Evolutionary conservation across 495 filamentous ascomycete genomes (phyloP).

Genomic region (Aspergillus sparsus): DNA sequence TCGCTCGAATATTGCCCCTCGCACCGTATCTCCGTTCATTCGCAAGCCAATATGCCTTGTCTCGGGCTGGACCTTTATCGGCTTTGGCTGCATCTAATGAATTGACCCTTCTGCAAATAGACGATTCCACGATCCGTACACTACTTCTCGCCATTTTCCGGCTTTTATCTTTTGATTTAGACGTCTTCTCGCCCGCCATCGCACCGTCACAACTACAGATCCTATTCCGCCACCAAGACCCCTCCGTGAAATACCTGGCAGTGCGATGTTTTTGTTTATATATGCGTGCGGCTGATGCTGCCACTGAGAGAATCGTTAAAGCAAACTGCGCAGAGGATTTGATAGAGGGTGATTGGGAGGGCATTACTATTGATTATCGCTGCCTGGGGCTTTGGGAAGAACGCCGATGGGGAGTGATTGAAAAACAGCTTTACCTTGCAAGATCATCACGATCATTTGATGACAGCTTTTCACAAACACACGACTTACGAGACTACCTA

Average conservation of each 20-base stretch:
- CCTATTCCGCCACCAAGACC: conserved; percentile 63
- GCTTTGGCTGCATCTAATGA: conserved; percentile 42
- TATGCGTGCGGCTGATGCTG: conserved; percentile 76
- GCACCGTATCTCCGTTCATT: conserved; percentile 65
- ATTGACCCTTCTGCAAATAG: conserved; percentile 40
- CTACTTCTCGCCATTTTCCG: conserved; percentile 71
- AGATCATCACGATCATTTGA: conserved; percentile 27
- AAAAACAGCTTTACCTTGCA: conserved; percentile 26
- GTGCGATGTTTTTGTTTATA: conserved; percentile 76
- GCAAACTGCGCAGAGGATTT: conserved; percentile 61
- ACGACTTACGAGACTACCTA: conserved; percentile 45
- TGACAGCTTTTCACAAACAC: conserved; percentile 32
- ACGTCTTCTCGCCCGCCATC: conserved; percentile 61
- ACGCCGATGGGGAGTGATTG: conserved; percentile 42
- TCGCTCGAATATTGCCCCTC: conserved; percentile 77
- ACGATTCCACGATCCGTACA: conserved; percentile 35
- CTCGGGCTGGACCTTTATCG: conserved; percentile 43
- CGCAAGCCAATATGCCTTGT: conserved; percentile 48
- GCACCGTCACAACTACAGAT: conserved; percentile 65
- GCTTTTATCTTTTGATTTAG: conserved; percentile 71
- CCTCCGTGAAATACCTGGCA: conserved; percentile 73
- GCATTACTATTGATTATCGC: conserved; percentile 73
- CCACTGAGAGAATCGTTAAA: conserved; percentile 67
- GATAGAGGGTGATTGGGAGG: conserved; percentile 74
- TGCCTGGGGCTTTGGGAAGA: conserved; percentile 85